Evolutionary conservation across 306 rosid species (phyloP), one percentile per base, ranked within the genome.

Genomic region (Gleditsia sinensis): DNA sequence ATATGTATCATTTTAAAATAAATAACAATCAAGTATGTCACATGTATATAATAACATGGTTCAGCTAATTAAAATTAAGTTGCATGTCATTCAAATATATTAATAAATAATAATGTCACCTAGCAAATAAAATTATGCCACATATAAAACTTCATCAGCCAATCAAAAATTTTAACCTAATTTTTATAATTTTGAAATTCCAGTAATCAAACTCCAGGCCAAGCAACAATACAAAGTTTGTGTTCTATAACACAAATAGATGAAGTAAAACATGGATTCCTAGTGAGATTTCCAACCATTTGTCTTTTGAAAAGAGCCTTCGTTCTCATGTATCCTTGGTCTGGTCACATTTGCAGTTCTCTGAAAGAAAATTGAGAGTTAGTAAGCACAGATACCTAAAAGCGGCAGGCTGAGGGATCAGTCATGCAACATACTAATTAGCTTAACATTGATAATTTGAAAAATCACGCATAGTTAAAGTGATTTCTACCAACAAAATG

Each of bases 261-360:
- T 72, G 36, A 34, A 7, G 39, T 63, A 70, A 17, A 62, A 50
- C 50, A 82, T 39, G 83, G 68, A 82, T 36, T 11, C 80, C 60
- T 77, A 76, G 1, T 49, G n/a, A 80, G 82, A 78, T n/a, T 69
- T 66, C 87, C 84, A 84, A 48, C 68, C 79, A 72, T 80, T 78
- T 14, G 60, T 42, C 74, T 68, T 79, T 48, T 67, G 17, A 27
- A 59, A 77, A 50, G 55, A 58, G 68, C 67, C 68, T 78, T 81
- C 69, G 12, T 30, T 75, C 74, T 75, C 75, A 25, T 62, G 20
- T 10, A 80, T 59, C 68, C 48, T 79, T 43, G 51, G 71, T 59
- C 72, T 75, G 9, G 87, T 83, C 62, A 64, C 69, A 53, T 88
- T 92, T 60, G 85, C 78, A 67, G 71, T 49, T 40, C 46, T 79